These are phyloP conservation scores for Ustilago bromivora DNA, from an alignment of 1,284 basidiomycete genomes.

Conservation along the genomic window DNA sequence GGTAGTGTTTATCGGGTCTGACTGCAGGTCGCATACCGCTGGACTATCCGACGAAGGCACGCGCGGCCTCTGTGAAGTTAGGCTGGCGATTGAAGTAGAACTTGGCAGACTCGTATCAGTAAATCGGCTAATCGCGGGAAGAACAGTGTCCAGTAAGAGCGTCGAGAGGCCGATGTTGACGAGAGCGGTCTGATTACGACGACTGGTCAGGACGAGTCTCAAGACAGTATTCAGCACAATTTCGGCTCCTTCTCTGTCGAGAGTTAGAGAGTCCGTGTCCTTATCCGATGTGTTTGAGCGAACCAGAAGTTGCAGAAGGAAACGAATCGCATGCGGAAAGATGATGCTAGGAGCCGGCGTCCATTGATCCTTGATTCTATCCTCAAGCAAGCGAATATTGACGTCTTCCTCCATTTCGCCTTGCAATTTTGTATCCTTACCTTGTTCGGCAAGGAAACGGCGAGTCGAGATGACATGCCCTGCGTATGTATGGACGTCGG, in stretches of 20 bases:
- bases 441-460: slow-evolving; percentile 19
- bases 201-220: slow-evolving; percentile 19
- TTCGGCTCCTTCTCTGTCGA: slow-evolving; percentile 7
- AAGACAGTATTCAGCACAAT: slow-evolving; percentile 26
- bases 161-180: slow-evolving; percentile 20
- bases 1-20: not conserved
- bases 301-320: slow-evolving; percentile 23
- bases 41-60: not conserved
- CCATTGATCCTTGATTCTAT: slow-evolving; percentile 29
- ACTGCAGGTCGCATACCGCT: not conserved
- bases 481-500: slow-evolving; percentile 46
- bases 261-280: not conserved
- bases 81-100: slow-evolving; percentile 1
- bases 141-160: slow-evolving; percentile 18
- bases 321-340: slow-evolving; percentile 24
- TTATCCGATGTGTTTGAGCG: not conserved
- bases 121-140: slow-evolving; percentile 5
- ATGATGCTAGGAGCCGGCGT: slow-evolving; percentile 20
- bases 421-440: not conserved
- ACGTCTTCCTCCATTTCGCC: not conserved
- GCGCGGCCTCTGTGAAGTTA: not conserved
- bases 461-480: slow-evolving; percentile 31
- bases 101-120: not conserved
- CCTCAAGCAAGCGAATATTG: not conserved
- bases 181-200: slow-evolving; percentile 30